These are phyloP conservation scores for Atkinsonella texensis DNA, from an alignment of 2,329 filamentous ascomycete species.

Conservation along the genomic window DNA sequence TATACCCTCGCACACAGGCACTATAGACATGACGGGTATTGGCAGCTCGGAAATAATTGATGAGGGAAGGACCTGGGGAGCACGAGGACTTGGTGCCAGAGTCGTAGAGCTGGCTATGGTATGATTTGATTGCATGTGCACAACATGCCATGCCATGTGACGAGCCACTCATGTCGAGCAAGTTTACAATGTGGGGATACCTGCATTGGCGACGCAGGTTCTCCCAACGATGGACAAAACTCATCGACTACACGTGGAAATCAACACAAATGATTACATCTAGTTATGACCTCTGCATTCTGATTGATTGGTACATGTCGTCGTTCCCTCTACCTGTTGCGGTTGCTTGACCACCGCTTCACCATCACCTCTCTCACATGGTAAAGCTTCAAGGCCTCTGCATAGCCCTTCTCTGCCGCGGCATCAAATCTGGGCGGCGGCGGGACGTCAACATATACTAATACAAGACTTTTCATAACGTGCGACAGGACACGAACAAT, in stretches of 20 bases:
- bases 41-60: too few species aligned
- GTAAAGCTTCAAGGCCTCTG: slow-evolving; percentile 54
- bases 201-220: too few species aligned
- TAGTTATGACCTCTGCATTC: not conserved
- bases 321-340: slow-evolving; percentile 38
- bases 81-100: not conserved
- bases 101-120: not conserved
- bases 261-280: too few species aligned
- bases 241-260: too few species aligned
- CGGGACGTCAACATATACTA: slow-evolving; percentile 88
- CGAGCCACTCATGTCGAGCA: not conserved
- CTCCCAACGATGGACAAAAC: not conserved
- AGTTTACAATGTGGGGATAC: not conserved
- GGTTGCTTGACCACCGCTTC: slow-evolving; percentile 73
- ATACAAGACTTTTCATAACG: slow-evolving; percentile 77
- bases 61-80: too few species aligned
- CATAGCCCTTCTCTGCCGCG: slow-evolving; percentile 42
- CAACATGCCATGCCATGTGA: not conserved
- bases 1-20: not conserved
- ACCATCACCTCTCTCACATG: slow-evolving; percentile 70
- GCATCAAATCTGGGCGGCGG: slow-evolving; percentile 41
- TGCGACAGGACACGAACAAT: slow-evolving; percentile 82
- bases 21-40: too few species aligned
- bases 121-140: not conserved
- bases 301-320: too few species aligned